Evolutionary conservation across 2,329 filamentous ascomycete species (phyloP), one percentile per base, ranked within the genome.

Genomic region (Neofusicoccum umdonicola): DNA sequence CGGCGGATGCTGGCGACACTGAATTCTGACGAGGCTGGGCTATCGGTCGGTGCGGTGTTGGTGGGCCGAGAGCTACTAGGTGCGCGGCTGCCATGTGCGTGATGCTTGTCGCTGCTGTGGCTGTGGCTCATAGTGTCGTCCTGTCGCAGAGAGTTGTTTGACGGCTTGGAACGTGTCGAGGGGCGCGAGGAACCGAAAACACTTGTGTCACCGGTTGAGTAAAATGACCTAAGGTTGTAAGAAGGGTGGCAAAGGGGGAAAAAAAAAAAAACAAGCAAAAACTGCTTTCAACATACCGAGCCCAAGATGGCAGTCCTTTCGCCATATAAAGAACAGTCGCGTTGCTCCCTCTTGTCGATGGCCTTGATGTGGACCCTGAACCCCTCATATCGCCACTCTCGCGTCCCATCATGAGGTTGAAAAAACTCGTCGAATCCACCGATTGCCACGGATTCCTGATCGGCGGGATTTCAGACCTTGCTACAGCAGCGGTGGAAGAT

Each of bases 361-460:
- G 50, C 41, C 61, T 19, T 31, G 51, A 64, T n/a, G 35, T 9
- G 2, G 42, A 39, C 31, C 45, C 58, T 8, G 47, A 51, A 4
- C 41, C 12, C 9, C 44, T 57, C 11, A 15, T 19, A 15, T 15
- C 45, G 3, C 58, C 44, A 4, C 8, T n/a, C 22, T 39, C 57
- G 3, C 50, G 42, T 27, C 48, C 61, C 27, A 37, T 56, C 56
- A 60, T 45, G 42, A 60, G 42, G 17, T 34, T 58, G 51, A 58
- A 57, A 22, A 64, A 58, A 17, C 42, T 42, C 41, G 44, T 50
- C 9, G 62, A 64, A 22, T 64, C 62, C 9, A 58, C 35, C 4
- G 51, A 57, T 19, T 63, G 62, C 62, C 62, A 64, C 27, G 62
- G 62, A 22, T 64, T 64, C 13, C 62, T 45, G 35, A 64, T 42